Conservation (phyloP, 768 basidiomycete genomes). For the Suillus variegatus region DNA sequence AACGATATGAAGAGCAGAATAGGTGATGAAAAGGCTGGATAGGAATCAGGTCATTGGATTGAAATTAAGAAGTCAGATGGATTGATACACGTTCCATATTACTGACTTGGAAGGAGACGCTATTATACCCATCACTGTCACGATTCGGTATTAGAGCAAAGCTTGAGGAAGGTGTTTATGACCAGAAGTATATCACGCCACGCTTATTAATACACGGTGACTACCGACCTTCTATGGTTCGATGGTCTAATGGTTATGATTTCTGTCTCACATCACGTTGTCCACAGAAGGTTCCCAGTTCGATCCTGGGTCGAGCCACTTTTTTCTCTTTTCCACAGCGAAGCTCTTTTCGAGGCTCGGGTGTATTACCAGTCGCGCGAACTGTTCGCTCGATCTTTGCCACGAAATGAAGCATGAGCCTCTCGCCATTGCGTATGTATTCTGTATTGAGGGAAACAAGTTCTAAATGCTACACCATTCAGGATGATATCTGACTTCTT, state of each 20-base stretch:
- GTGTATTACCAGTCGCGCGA: neutral
- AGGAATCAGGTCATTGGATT: neutral
- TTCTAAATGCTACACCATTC: slow-evolving; percentile 30
- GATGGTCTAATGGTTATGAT: slow-evolving; percentile 41
- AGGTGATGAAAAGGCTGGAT: neutral
- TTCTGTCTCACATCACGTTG: slow-evolving; percentile 33
- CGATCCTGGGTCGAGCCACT: slow-evolving; percentile 38
- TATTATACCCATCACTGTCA: too few relatives aligned
- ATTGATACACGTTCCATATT: too few relatives aligned
- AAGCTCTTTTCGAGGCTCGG: neutral
- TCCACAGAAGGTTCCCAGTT: slow-evolving; percentile 38
- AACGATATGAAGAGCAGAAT: neutral
- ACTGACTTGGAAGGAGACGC: too few relatives aligned
- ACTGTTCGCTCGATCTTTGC: neutral
- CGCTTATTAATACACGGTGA: too few relatives aligned
- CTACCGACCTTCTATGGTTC: slow-evolving; percentile 15
- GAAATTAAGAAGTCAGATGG: too few relatives aligned
- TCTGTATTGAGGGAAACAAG: neutral
- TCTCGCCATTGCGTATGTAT: slow-evolving; percentile 32
- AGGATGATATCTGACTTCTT: slow-evolving; percentile 98
- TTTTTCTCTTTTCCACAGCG: slow-evolving; percentile 2
- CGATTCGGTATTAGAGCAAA: too few relatives aligned
- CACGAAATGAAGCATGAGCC: slow-evolving; percentile 25
- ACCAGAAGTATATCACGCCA: too few relatives aligned
- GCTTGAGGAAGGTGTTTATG: too few relatives aligned